Evolutionary conservation across 768 basidiomycete genomes (phyloP).

Genomic region (Suillus variegatus): DNA sequence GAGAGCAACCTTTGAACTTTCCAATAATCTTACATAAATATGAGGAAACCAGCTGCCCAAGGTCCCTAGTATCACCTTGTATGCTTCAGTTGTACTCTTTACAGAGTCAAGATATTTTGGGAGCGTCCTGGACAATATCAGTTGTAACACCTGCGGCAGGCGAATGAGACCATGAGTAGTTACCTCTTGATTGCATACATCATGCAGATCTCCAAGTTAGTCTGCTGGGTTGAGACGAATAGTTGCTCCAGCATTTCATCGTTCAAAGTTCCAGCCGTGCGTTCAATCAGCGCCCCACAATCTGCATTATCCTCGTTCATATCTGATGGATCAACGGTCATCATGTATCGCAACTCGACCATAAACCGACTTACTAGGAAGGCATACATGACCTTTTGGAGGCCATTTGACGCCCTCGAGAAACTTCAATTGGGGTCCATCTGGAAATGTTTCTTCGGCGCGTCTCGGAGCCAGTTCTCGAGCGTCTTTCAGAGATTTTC

Average conservation of each 20-base stretch:
- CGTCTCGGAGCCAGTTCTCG: conserved; percentile 13
- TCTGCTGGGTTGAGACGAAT: conserved; percentile 27
- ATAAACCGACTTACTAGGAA: not conserved
- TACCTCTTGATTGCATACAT: conserved; percentile 5
- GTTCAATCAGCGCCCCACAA: conserved; percentile 17
- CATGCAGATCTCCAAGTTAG: conserved; percentile 20
- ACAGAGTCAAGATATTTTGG: no score
- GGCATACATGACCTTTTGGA: conserved; percentile 2
- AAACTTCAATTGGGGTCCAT: not conserved
- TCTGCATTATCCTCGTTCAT: conserved; percentile 18
- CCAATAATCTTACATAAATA: not conserved
- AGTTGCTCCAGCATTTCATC: conserved; percentile 17
- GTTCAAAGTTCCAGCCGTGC: conserved; percentile 22
- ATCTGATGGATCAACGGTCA: conserved; percentile 9
- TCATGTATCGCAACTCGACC: not conserved
- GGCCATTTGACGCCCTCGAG: not conserved
- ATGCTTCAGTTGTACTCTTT: no score
- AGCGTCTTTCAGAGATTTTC: conserved; percentile 13
- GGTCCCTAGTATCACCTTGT: not conserved
- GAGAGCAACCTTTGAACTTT: not conserved
- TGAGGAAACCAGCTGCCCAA: not conserved
- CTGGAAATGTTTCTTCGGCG: conserved; percentile 12
- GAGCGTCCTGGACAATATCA: not conserved
- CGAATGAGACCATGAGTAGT: not conserved
- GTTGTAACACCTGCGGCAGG: no score